A percentile compares a stretch with the other conserved stretches of the same genome.
Conservation (phyloP, 139 green algal species). For the Chlamydomonas sp. region DNA sequence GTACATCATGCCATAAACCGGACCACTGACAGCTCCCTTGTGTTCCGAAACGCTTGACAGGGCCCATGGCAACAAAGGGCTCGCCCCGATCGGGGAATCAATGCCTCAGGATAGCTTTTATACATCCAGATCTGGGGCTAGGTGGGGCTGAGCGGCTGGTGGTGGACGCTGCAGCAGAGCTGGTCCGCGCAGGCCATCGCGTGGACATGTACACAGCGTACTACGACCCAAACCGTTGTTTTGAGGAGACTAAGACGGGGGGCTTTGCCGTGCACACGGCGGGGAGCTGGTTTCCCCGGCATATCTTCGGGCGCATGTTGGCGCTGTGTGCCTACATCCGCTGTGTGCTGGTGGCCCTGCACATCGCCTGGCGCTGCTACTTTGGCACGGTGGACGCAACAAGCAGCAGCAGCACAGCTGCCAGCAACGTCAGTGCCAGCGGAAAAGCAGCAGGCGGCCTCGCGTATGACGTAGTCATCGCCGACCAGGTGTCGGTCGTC, state of each 20-base stretch:
- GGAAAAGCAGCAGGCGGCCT: not conserved
- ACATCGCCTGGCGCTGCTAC: constrained; percentile 65
- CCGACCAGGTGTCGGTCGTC: constrained; percentile 83
- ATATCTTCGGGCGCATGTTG: constrained; percentile 66
- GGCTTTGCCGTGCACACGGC: constrained; percentile 79
- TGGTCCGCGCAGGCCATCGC: constrained; percentile 75
- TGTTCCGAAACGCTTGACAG: too few species aligned
- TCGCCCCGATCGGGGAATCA: not conserved
- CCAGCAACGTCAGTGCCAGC: not conserved
- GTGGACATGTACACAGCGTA: constrained; percentile 95
- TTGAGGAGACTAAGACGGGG: constrained; percentile 88
- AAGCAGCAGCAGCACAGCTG: not conserved
- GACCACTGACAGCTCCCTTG: too few species aligned
- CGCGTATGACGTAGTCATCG: constrained; percentile 86
- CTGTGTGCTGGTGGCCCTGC: constrained; percentile 77
- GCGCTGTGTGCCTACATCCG: constrained; percentile 92
- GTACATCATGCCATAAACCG: too few species aligned
- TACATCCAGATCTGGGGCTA: constrained; percentile 93
- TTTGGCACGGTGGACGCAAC: not conserved
- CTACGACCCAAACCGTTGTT: constrained; percentile 89
- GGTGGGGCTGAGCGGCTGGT: constrained; percentile 96
- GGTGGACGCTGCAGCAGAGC: constrained; percentile 93
- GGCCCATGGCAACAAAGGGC: too few species aligned
- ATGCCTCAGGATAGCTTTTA: constrained; percentile 83
- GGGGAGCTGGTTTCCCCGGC: constrained; percentile 90